Evolutionary conservation across 2,329 filamentous ascomycete species (phyloP).

Genomic region (Metarhizium robertsii): DNA sequence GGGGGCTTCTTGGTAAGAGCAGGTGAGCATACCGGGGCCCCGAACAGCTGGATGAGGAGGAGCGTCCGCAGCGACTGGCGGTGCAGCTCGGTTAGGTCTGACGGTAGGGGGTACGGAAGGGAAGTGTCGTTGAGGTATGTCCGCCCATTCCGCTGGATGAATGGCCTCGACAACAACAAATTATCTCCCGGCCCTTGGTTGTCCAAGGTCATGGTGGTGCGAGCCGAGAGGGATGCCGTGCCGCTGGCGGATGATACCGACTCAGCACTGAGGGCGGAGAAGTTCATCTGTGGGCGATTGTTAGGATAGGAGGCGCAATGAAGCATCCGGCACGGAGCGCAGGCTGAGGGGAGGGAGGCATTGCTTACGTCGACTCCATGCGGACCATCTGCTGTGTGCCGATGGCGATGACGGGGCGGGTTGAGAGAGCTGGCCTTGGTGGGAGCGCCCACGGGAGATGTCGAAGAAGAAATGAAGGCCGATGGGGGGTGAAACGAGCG

Average conservation of each 20-base stretch:
- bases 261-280: conserved; percentile 30
- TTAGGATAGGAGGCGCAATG: conserved; percentile 2
- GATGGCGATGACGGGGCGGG: conserved; percentile 1
- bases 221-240: conserved; percentile 30
- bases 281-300: conserved; percentile 23
- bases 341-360: background rate
- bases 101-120: conserved; percentile 74
- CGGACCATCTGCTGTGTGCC: conserved; percentile 4
- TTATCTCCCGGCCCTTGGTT: conserved; percentile 34
- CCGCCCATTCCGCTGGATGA: conserved; percentile 67
- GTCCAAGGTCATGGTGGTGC: conserved; percentile 41
- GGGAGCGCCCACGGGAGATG: background rate
- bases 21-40: conserved; percentile 67
- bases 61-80: conserved; percentile 79
- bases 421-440: conserved; percentile 3
- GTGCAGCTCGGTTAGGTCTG: conserved; percentile 79
- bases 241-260: conserved; percentile 38
- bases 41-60: conserved; percentile 72
- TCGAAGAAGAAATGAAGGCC: background rate
- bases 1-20: conserved; percentile 58
- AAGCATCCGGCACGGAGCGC: background rate
- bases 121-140: conserved; percentile 70
- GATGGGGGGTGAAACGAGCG: background rate
- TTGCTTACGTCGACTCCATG: conserved; percentile 8
- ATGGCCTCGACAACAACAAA: conserved; percentile 36